Conservation (phyloP, 495 filamentous ascomycete species). For the Cryomyces antarcticus region DNA sequence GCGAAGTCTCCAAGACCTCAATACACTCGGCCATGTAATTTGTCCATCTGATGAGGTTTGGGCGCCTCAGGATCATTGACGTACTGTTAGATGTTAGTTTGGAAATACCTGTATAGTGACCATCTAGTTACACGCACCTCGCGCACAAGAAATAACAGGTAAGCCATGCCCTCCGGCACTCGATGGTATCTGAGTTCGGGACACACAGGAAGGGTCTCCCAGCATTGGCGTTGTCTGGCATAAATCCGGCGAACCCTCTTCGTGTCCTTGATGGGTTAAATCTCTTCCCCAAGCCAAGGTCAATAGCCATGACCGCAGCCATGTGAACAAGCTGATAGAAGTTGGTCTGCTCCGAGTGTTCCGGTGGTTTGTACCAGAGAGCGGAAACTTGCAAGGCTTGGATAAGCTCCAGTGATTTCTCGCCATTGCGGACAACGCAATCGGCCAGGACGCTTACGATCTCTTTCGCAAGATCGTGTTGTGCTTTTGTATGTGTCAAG, state of each 20-base stretch:
- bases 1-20: constrained; percentile 46
- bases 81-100: constrained; percentile 29
- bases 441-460: constrained; percentile 55
- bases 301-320: constrained; percentile 68
- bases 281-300: constrained; percentile 55
- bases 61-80: constrained; percentile 60
- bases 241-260: too few species aligned
- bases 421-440: constrained; percentile 48
- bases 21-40: constrained; percentile 74
- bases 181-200: constrained; percentile 42
- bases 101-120: background rate
- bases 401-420: constrained; percentile 72
- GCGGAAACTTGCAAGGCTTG: constrained; percentile 55
- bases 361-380: constrained; percentile 70
- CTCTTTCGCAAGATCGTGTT: constrained; percentile 43
- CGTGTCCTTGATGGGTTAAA: constrained; percentile 14
- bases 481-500: constrained; percentile 29
- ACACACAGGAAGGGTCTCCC: constrained; percentile 9
- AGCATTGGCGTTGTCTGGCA: constrained; percentile 1
- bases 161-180: constrained; percentile 61
- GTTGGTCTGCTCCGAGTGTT: constrained; percentile 69
- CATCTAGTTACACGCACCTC: constrained; percentile 10
- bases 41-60: constrained; percentile 63
- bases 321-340: constrained; percentile 79
- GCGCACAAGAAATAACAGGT: constrained; percentile 58